Base-by-base conservation (phyloP, 257 asterid genomes). In the Nicotiana sylvestris region DNA sequence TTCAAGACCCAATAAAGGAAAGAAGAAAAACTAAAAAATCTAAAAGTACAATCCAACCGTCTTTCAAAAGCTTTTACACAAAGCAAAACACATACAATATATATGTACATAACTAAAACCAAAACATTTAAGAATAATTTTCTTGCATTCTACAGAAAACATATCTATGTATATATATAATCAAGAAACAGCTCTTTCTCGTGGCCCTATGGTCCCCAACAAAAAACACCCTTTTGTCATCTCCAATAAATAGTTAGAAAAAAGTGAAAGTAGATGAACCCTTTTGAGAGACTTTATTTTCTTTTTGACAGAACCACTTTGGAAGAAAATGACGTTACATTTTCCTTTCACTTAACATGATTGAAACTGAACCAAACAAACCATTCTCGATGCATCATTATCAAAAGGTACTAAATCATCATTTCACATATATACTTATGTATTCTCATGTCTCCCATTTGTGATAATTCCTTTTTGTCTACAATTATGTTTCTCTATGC, bases 271-370 rank as follows among this genome's bases (percentile, higher is more conserved):
- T 84, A 21, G 33, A 35, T 74, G 82, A 86, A 81, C 85, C 67
- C 85, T 87, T 88, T 85, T 81, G 78, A 82, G 81, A 53, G 57
- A 53, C 57, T 53, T 72, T 72, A 72, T 10, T 70, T 70, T 21
- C 11, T 43, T 37, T 70, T 81, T 72, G 60, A 18, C 78, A 86
- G 43, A 27, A 49, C 15, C 83, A 83, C 85, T 81, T 83, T 76
- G 77, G 81, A 85, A 82, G 92, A 88, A 86, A 92, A 87, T 87
- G 91, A 93, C 87, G 91, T 87, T 32, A 81, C 95, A 76, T 80
- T 2, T 87, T 82, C 85, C 81, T 81, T 61, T 55, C 81, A 78
- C 80, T 66, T 21, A 35, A 30, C 18, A 91, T 82, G 87, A 86
- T 88, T 86, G 87, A 86, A 81, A 64, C 69, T 67, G 83, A 78